Base-by-base conservation (phyloP, 2,329 filamentous ascomycete species). In the Xylariaceae sp. region DNA sequence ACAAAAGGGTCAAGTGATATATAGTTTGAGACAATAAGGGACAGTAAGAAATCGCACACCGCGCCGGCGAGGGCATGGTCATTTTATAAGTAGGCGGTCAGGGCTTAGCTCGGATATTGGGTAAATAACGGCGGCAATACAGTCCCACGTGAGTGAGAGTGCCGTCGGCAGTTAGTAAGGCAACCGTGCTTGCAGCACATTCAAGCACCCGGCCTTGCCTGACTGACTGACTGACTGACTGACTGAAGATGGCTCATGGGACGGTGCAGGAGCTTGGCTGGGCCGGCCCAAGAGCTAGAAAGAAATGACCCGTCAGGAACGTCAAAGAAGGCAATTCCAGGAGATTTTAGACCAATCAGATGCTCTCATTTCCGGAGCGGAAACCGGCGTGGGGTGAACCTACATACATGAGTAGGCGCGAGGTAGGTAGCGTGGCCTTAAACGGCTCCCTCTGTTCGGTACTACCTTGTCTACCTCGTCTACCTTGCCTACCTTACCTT, bases 321-420 rank as follows among this genome's bases (percentile, higher is more conserved):
- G 36, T 57, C 50, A 46, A 57, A 57, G 49, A 53, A 50, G 53
- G 53, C 33, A 56, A 56, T 50, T 52, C 46, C 51, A 35, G 11
- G 40, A 52, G 23, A 6, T 7, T 32, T 16, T 24, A 26, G 15
- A 27, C 56, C 56, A 59, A 59, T 59, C 56, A 56, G 49, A 44
- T n/a, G 27, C 6, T 21, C 36, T 44, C 16, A 42, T 21, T 36
- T 41, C 37, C 16, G 16, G 26, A 30, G 47, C 44, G 29, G 44
- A 49, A 49, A 29, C 36, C 35, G 41, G 40, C 52, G 43, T 53
- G 52, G 55, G 44, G 55, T 53, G 36, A 39, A 44, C 20, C 18
- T 10, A 33, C 16, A n/a, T 6, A n/a, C 13, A 10, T 40, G 13
- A 16, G 39, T 16, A 42, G 15, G 39, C 26, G 6, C 23, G 39